phyloP scores from a whole-genome alignment of 2,329 filamentous ascomycete genomes.

The Aureobasidium mangrovei region DNA sequence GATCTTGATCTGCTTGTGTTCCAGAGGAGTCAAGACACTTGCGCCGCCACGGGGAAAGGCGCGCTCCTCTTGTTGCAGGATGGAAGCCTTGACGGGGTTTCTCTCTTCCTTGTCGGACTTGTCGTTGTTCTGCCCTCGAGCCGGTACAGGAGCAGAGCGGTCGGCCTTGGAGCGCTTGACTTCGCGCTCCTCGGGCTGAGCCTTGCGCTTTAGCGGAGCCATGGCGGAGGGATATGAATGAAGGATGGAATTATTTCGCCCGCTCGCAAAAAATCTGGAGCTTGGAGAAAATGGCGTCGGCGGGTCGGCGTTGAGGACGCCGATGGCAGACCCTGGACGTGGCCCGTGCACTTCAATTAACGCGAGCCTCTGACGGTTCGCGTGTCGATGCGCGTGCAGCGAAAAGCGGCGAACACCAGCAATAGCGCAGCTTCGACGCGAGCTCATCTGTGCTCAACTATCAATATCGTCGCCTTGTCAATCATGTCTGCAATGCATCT shows the following conservation, averaged over 20 bases:
- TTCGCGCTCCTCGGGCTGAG: constrained; percentile 30
- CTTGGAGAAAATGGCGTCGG: not conserved
- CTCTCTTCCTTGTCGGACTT: constrained; percentile 22
- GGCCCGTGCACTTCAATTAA: too few relatives aligned
- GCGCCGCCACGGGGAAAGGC: constrained; percentile 89
- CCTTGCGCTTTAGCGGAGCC: constrained; percentile 40
- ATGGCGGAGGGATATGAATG: constrained; percentile 23
- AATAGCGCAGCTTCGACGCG: not conserved
- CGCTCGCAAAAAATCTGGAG: not conserved
- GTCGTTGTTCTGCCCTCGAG: too few relatives aligned
- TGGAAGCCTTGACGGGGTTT: constrained; percentile 31
- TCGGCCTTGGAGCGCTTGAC: constrained; percentile 28
- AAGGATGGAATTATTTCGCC: not conserved
- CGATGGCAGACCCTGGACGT: too few relatives aligned
- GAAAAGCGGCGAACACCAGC: too few relatives aligned
- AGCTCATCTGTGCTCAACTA: not conserved
- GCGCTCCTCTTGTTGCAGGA: constrained; percentile 68
- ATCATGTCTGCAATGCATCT: constrained; percentile 3
- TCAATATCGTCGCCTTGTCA: not conserved
- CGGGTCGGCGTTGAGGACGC: not conserved
- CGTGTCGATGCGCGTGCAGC: not conserved
- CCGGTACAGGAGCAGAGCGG: constrained; percentile 4
- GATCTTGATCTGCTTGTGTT: constrained; percentile 92
- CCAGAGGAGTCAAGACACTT: constrained; percentile 81
- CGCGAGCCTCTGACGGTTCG: too few relatives aligned